Evolutionary conservation across 1,284 basidiomycete genomes (phyloP).

Genomic region (Megacollybia platyphylla): DNA sequence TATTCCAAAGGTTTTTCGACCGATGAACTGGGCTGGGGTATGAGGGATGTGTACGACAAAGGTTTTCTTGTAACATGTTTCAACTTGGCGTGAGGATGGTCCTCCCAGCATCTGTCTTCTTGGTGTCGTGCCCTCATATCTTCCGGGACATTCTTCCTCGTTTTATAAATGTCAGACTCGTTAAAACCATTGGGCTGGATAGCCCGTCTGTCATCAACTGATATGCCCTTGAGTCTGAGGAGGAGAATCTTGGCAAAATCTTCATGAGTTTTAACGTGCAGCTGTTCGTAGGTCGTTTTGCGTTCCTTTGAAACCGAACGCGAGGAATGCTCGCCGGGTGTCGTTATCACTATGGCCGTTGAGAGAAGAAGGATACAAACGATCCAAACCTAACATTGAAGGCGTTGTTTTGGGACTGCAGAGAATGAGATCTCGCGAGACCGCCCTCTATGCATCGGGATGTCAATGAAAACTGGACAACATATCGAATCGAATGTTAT

Average conservation of each 20-base stretch:
- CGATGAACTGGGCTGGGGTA: not conserved
- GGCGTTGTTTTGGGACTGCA: too few relatives aligned
- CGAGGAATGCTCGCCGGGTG: too few relatives aligned
- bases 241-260: constrained; percentile 53
- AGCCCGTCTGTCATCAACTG: constrained; percentile 40
- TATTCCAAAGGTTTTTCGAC: too few relatives aligned
- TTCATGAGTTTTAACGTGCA: constrained; percentile 23
- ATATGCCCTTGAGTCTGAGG: constrained; percentile 45
- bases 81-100: constrained; percentile 1
- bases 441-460: too few relatives aligned
- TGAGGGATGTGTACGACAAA: not conserved
- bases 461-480: too few relatives aligned
- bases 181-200: constrained; percentile 58
- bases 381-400: too few relatives aligned
- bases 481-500: too few relatives aligned
- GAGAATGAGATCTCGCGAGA: too few relatives aligned
- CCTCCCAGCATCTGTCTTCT: constrained; percentile 12
- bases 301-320: too few relatives aligned
- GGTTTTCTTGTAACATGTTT: constrained; percentile 1
- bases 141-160: constrained; percentile 25
- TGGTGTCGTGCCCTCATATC: constrained; percentile 15
- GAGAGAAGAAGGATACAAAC: too few relatives aligned
- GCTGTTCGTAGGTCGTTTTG: too few relatives aligned
- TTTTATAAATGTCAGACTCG: constrained; percentile 17
- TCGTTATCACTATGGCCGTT: too few relatives aligned